Evolutionary conservation across 2,329 filamentous ascomycete genomes (phyloP).

Genomic region (Cucurbitaria berberidis): DNA sequence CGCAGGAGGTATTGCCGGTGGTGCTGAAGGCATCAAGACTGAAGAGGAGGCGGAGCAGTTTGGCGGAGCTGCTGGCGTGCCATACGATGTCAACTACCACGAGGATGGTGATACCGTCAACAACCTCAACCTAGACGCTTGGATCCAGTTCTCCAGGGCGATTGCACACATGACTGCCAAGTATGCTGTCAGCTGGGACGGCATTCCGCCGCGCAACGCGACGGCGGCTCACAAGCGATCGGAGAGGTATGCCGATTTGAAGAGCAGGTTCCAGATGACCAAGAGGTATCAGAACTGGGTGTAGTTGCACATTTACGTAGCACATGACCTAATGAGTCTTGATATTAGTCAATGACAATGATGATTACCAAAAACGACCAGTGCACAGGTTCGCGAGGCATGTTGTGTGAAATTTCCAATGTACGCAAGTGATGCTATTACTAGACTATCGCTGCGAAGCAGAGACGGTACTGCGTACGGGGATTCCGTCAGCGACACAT

Average conservation of each 20-base stretch:
- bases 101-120: slow-evolving; percentile 42
- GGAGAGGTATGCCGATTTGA: slow-evolving; percentile 24
- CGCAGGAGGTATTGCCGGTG: slow-evolving; percentile 76
- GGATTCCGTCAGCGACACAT: neutral
- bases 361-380: neutral
- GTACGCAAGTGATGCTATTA: neutral
- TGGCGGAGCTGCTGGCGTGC: slow-evolving; percentile 62
- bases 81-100: slow-evolving; percentile 47
- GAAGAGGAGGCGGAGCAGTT: slow-evolving; percentile 68
- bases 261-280: slow-evolving; percentile 26
- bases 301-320: slow-evolving; percentile 4
- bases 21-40: slow-evolving; percentile 79
- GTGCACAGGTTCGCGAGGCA: neutral
- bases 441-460: neutral
- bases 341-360: neutral
- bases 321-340: neutral
- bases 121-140: slow-evolving; percentile 45
- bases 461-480: neutral
- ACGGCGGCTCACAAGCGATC: slow-evolving; percentile 28
- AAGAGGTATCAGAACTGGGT: slow-evolving; percentile 32
- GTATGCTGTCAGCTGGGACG: slow-evolving; percentile 43
- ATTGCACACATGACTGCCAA: slow-evolving; percentile 61
- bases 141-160: slow-evolving; percentile 61
- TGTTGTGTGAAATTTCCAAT: neutral
- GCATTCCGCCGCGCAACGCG: slow-evolving; percentile 36